A percentile compares a stretch with the other conserved stretches of the same genome.
These are phyloP conservation scores for Trichosporon sp. DNA, from an alignment of 1,284 basidiomycete genomes.

Conservation along the genomic window DNA sequence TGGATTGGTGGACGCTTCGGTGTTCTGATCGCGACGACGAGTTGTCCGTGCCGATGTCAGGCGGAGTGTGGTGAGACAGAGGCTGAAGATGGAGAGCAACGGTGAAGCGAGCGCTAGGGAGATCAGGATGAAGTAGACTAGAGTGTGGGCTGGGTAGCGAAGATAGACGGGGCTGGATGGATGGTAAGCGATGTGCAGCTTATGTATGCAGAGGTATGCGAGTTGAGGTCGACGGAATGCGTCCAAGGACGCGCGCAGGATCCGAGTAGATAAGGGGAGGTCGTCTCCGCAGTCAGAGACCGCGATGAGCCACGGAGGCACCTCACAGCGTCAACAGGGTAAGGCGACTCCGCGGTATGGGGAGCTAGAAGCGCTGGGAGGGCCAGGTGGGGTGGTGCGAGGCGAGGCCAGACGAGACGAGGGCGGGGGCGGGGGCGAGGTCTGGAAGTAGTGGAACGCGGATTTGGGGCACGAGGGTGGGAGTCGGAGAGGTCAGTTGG, in stretches of 20 bases:
- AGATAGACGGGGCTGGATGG: neutral
- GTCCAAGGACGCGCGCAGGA: too few species aligned
- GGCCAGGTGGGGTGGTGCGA: too few species aligned
- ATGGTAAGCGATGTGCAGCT: neutral
- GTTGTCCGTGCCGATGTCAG: neutral
- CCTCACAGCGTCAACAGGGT: neutral
- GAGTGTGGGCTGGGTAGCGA: neutral
- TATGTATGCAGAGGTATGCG: neutral
- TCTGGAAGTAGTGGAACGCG: neutral
- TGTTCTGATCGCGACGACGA: too few species aligned
- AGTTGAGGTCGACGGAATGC: neutral
- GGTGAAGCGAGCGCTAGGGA: neutral
- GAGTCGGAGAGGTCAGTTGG: neutral
- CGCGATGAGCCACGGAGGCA: neutral
- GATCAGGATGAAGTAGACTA: neutral
- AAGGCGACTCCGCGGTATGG: neutral
- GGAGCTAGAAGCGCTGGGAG: neutral
- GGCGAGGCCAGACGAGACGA: too few species aligned
- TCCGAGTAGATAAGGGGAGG: neutral
- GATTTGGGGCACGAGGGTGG: neutral
- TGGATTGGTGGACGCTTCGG: neutral
- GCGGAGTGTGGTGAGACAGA: neutral
- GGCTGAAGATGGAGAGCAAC: neutral
- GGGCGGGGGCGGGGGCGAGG: too few species aligned
- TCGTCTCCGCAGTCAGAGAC: neutral